Evolutionary conservation across 345 rosid species (phyloP), one percentile per base, ranked within the genome.

Genomic region (Passiflora organensis): DNA sequence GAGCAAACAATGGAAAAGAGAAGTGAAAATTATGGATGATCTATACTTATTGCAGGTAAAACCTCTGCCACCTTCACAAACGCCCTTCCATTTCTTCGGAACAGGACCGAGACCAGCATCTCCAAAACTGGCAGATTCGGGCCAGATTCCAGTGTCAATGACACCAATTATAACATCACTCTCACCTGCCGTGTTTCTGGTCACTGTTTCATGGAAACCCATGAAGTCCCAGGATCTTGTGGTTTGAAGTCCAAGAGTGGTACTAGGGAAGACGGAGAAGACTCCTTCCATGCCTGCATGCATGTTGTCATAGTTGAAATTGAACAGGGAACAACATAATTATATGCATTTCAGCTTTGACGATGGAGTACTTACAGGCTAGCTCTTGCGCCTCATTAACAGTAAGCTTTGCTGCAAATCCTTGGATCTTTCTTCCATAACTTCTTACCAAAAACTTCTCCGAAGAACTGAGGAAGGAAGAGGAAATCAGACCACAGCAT

Each of bases 1-100:
- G 22, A 10, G n/a, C 13, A 22, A 5, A 13, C 22, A 2, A 14
- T 12, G 4, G 15, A 0, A 15, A 18, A 10, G 1, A 20, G 12
- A 22, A 6, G 32, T 13, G 17, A 0, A 21, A 8, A 28, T 9
- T 15, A 17, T 14, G 18, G 13, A 48, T n/a, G n/a, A n/a, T n/a
- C n/a, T n/a, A n/a, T 64, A 64, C 69, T 56, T 56, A 43, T 56
- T 64, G 56, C 69, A 64, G 8, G 60, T 48, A 22, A 64, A 64
- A 42, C 48, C 41, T 14, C 32, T 16, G 53, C 18, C 13, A 2
- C 55, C 41, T 41, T 21, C 32, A 23, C 62, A 58, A 8, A 1
- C 9, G 13, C 62, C 62, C 38, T 58, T 58, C 62, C 62, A 58
- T 20, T 22, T 54, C 46, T 54, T 54, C 9, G 58, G 58, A 37